These are phyloP conservation scores for Leccinum aurantiacum DNA, from an alignment of 768 basidiomycete genomes.

Conservation along the genomic window DNA sequence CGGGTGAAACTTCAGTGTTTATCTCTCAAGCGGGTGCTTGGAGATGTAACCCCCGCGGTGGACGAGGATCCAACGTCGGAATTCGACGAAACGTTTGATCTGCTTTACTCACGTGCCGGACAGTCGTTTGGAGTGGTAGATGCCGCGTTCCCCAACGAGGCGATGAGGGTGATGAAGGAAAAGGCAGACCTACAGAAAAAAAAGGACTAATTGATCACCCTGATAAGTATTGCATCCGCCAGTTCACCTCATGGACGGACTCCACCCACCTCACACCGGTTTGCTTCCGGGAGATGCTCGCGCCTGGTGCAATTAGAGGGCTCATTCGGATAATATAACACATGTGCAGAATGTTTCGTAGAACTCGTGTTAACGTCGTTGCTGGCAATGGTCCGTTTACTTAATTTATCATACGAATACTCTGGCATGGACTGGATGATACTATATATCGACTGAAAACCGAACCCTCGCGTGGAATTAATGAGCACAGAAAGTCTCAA, in stretches of 20 bases:
- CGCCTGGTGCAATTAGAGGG: neutral
- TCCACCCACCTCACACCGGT: neutral
- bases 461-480: neutral
- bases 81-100: conserved; percentile 23
- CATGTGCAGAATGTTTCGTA: neutral
- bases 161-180: conserved; percentile 15
- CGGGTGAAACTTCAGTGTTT: conserved; percentile 29
- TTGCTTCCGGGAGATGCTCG: neutral
- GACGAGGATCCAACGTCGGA: conserved; percentile 21
- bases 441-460: conserved; percentile 5
- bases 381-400: conserved; percentile 4
- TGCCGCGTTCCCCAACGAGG: conserved; percentile 22
- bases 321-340: neutral
- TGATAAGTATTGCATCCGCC: neutral
- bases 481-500: neutral
- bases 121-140: conserved; percentile 22
- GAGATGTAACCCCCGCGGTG: conserved; percentile 1
- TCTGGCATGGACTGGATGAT: conserved; percentile 6
- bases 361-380: neutral
- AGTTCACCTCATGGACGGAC: neutral
- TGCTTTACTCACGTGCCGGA: conserved; percentile 27
- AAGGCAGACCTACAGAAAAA: conserved; percentile 3
- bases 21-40: conserved; percentile 21
- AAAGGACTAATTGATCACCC: neutral
- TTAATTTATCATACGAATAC: conserved; percentile 5